These are phyloP conservation scores for Alternaria tenuissima DNA, from an alignment of 2,329 filamentous ascomycete species.

Conservation along the genomic window DNA sequence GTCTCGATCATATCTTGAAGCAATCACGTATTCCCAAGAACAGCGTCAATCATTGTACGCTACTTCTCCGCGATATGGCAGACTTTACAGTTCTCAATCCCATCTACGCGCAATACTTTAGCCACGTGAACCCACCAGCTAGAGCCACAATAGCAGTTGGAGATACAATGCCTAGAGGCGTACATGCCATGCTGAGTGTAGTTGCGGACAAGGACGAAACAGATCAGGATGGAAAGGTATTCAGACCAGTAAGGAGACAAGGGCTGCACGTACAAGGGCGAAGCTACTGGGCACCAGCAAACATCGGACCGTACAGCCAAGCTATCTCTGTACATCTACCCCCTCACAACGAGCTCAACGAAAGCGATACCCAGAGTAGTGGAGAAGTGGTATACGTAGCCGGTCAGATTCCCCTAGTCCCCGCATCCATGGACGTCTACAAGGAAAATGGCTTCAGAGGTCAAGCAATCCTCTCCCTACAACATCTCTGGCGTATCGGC, in stretches of 20 bases:
- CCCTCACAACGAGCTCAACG: constrained; percentile 24
- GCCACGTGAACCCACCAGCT: constrained; percentile 80
- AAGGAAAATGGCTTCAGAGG: constrained; percentile 55
- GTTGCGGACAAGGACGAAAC: constrained; percentile 45
- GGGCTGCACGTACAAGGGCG: constrained; percentile 89
- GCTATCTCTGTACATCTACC: constrained; percentile 68
- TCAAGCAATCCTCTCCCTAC: constrained; percentile 76
- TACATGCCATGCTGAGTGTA: constrained; percentile 68
- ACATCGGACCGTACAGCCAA: constrained; percentile 97
- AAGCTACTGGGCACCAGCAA: constrained; percentile 97
- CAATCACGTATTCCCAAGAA: constrained; percentile 34
- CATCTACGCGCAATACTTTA: constrained; percentile 79
- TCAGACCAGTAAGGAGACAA: constrained; percentile 37
- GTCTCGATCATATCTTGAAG: constrained; percentile 40
- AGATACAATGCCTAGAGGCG: constrained; percentile 65
- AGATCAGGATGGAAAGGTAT: constrained; percentile 31
- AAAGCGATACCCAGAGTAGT: constrained; percentile 22
- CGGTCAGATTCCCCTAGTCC: constrained; percentile 89
- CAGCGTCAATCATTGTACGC: constrained; percentile 56
- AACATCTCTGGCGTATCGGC: constrained; percentile 89
- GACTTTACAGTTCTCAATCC: constrained; percentile 80
- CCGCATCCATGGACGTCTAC: constrained; percentile 75
- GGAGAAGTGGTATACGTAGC: constrained; percentile 70
- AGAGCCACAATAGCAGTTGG: constrained; percentile 85
- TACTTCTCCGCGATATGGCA: constrained; percentile 80